Evolutionary conservation across 352 stramenopile genomes (phyloP).

Genomic region (Saprolegnia parasitica): DNA sequence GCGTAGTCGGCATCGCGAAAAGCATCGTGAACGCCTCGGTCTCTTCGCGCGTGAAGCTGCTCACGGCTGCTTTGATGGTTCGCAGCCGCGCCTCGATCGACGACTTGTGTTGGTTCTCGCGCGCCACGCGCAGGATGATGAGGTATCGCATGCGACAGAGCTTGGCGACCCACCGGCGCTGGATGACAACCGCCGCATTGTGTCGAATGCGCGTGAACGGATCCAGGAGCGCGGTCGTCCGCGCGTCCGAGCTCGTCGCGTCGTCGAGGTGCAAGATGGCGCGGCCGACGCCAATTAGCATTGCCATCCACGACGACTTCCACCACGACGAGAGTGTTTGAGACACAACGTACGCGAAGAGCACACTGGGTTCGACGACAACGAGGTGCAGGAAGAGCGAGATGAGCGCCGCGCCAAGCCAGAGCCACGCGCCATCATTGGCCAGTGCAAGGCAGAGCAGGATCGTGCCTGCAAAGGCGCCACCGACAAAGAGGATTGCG

Average conservation of each 20-base stretch:
- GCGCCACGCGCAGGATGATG: constrained; percentile 39
- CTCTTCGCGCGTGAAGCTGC: constrained; percentile 61
- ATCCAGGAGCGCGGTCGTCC: constrained; percentile 33
- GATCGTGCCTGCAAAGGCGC: constrained; percentile 45
- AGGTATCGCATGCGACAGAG: constrained; percentile 51
- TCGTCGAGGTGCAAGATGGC: constrained; percentile 44
- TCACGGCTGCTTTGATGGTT: constrained; percentile 48
- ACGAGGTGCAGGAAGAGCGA: constrained; percentile 45
- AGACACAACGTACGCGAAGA: constrained; percentile 48
- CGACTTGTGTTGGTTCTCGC: constrained; percentile 41
- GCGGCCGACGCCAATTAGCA: constrained; percentile 44
- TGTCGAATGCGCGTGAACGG: constrained; percentile 69
- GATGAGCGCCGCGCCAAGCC: constrained; percentile 45
- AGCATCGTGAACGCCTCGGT: constrained; percentile 56
- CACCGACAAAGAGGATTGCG: constrained; percentile 39
- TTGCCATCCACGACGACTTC: constrained; percentile 39
- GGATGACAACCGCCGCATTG: constrained; percentile 59
- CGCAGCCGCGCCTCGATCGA: constrained; percentile 37
- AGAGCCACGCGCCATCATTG: constrained; percentile 45
- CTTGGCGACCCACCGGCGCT: constrained; percentile 54
- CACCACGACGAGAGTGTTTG: constrained; percentile 60
- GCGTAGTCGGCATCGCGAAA: constrained; percentile 58
- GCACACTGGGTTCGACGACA: constrained; percentile 46
- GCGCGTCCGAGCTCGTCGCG: constrained; percentile 30
- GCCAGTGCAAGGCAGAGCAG: constrained; percentile 46